phyloP scores from a whole-genome alignment of 106 monocot genomes.

The Gastrodia elata region DNA sequence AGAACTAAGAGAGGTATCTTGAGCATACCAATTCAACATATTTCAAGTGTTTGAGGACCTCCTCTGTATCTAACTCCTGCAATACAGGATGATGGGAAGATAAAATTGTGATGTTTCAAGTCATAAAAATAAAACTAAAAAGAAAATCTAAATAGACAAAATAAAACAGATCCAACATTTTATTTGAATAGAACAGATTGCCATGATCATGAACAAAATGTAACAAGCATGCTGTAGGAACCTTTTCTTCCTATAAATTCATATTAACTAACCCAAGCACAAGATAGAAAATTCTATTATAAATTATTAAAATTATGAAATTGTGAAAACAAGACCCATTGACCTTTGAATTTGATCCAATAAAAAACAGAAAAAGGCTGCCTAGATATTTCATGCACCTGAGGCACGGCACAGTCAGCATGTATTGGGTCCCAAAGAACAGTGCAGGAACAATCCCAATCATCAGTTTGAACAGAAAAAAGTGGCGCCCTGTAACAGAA shows the following conservation, averaged over 20 bases:
- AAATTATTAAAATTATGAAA: background rate
- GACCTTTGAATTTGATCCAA: background rate
- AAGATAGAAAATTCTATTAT: background rate
- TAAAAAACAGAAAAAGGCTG: background rate
- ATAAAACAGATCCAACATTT: background rate
- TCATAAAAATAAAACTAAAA: background rate
- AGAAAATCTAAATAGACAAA: background rate
- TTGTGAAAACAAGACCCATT: background rate
- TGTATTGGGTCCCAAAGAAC: constrained; percentile 81
- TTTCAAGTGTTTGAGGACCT: constrained; percentile 34
- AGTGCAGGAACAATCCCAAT: constrained; percentile 94
- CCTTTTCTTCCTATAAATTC: background rate
- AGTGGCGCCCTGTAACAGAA: constrained; percentile 58
- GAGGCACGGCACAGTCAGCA: constrained; percentile 95
- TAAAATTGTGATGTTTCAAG: background rate
- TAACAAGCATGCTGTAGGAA: background rate
- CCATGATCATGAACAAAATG: background rate
- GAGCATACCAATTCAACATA: constrained; percentile 33
- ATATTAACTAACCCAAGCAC: background rate
- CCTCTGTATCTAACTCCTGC: constrained; percentile 38
- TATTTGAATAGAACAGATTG: background rate
- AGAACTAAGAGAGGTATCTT: background rate
- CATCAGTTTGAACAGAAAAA: constrained; percentile 62
- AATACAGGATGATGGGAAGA: constrained; percentile 5
- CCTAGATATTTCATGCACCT: constrained; percentile 31